These are phyloP conservation scores for Kurtzmaniella quercitrusa DNA, from an alignment of 1,139 yeast genomes.

Conservation along the genomic window DNA sequence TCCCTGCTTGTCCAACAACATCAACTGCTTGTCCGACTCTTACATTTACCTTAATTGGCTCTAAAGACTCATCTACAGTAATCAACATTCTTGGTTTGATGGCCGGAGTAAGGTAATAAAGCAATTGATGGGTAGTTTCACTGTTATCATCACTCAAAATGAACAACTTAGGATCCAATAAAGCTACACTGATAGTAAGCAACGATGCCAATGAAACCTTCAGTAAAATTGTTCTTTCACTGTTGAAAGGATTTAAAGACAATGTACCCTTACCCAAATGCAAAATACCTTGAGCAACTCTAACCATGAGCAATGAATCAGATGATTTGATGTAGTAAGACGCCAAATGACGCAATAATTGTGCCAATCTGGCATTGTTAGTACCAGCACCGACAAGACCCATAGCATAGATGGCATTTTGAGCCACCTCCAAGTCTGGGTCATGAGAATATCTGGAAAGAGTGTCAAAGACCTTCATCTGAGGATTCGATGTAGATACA, in stretches of 20 bases:
- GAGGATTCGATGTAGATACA: slow-evolving; percentile 89
- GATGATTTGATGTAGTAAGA: slow-evolving; percentile 88
- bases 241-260: slow-evolving; percentile 83
- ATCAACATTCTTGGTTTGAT: slow-evolving; percentile 90
- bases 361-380: slow-evolving; percentile 96
- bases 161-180: slow-evolving; percentile 77
- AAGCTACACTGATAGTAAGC: slow-evolving; percentile 77
- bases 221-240: slow-evolving; percentile 82
- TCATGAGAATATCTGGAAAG: slow-evolving; percentile 95
- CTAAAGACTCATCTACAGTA: slow-evolving; percentile 84
- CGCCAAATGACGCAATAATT: slow-evolving; percentile 89
- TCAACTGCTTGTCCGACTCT: slow-evolving; percentile 99
- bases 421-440: slow-evolving; percentile 89
- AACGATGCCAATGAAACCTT: slow-evolving; percentile 89
- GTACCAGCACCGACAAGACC: slow-evolving; percentile 99
- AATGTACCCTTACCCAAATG: slow-evolving; percentile 96
- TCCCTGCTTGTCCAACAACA: slow-evolving; percentile 98
- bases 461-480: slow-evolving; percentile 96
- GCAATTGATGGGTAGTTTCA: slow-evolving; percentile 70
- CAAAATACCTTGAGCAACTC: slow-evolving; percentile 92
- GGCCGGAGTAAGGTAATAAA: slow-evolving; percentile 85
- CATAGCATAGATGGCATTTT: slow-evolving; percentile 94
- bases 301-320: slow-evolving; percentile 85
- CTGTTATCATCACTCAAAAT: slow-evolving; percentile 45
- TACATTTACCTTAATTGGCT: slow-evolving; percentile 89